Evolutionary conservation across 1,139 yeast genomes (phyloP), one percentile per base, ranked within the genome.

Genomic region (Taphrina populina): DNA sequence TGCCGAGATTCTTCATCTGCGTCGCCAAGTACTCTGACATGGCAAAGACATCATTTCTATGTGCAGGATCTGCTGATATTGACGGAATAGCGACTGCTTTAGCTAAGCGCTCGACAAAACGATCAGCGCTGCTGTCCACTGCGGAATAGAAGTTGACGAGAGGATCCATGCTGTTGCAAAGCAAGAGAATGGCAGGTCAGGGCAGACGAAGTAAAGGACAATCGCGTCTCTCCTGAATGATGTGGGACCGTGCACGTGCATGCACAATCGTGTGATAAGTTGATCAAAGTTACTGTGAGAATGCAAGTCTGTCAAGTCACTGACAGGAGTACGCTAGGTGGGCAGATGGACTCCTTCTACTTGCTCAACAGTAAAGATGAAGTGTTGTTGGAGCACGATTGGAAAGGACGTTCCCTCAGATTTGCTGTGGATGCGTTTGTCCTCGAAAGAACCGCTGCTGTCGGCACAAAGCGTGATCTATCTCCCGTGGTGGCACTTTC

Each of bases 1-100:
- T 94, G 19, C 95, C 96, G 59, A 92, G 76, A 3, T 68, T 67
- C 56, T 73, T 75, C 67, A 94, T 77, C 72, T 90, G 90, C 4
- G 69, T 69, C 56, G 80, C 82, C 60, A 92, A 74, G 71, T 86
- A 92, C 56, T 85, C 79, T 32, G 95, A 95, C 88, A 94, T 92
- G 65, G 66, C 64, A 58, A 84, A 81, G 52, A 92, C 97, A 68
- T 84, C 76, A 29, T 95, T 95, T 72, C 95, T 85, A 65, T 85
- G 78, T 13, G 81, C 70, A 67, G 88, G 95, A 69, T 92, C 98
- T 34, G 88, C 82, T 6, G 97, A 88, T 35, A 94, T 96, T 3
- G 97, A 90, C 52, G 95, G 95, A 65, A 92, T 94, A 58, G 88
- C 85, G 52, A 94, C 90, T 10, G 96, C 96, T 58, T 83, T 76